Percentiles rank a stretch among this genome's conserved stretches.
phyloP scores from a whole-genome alignment of 169 alveolate species.

The Plasmodium fragile region DNA sequence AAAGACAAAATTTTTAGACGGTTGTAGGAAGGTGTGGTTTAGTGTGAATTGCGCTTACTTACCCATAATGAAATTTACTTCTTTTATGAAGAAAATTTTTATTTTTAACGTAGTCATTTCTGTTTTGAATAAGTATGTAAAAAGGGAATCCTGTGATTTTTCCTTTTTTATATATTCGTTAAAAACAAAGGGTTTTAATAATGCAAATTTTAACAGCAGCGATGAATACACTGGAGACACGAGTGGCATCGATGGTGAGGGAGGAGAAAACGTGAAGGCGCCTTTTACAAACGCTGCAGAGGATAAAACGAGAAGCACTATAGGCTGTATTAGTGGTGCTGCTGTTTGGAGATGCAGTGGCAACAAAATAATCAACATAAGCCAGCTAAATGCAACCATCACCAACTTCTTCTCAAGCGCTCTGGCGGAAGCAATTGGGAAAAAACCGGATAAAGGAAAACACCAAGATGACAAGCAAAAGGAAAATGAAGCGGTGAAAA shows the following conservation, averaged over 20 bases:
- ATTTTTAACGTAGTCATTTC: constrained; percentile 22
- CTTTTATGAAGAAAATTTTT: constrained; percentile 38
- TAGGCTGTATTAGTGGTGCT: background rate
- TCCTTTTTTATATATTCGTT: constrained; percentile 47
- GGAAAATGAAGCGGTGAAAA: background rate
- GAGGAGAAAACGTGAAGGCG: background rate
- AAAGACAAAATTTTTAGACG: background rate
- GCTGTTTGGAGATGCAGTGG: background rate
- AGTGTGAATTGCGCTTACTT: background rate
- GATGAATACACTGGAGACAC: background rate
- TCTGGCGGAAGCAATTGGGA: background rate
- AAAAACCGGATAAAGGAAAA: background rate
- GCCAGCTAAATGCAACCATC: background rate
- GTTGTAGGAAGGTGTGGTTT: background rate
- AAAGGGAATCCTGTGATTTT: constrained; percentile 10
- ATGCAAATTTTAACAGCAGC: background rate
- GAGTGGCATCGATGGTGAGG: background rate
- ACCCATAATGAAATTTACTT: constrained; percentile 42
- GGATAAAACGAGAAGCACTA: background rate
- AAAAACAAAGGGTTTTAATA: constrained; percentile 23
- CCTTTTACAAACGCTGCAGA: background rate
- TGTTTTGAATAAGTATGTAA: constrained; percentile 42
- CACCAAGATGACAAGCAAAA: background rate
- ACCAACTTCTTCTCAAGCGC: background rate
- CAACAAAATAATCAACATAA: background rate